Percentiles rank a stretch among this genome's conserved stretches.
These are phyloP conservation scores for Mycosarcoma maydis DNA, from an alignment of 1,284 basidiomycete species.

Conservation along the genomic window DNA sequence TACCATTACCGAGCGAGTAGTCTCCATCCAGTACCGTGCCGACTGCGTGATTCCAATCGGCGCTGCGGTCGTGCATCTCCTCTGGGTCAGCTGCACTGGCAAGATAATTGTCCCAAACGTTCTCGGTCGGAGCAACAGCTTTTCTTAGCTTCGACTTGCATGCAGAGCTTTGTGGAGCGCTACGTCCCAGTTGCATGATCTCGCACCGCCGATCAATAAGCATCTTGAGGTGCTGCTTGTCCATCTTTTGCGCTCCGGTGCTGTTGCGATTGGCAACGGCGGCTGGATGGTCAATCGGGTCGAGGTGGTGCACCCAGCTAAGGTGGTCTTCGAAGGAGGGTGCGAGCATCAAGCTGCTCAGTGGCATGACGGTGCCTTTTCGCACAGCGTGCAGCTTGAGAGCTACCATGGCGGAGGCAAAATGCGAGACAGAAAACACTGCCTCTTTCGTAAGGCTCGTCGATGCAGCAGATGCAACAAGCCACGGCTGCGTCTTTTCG, in stretches of 20 bases:
- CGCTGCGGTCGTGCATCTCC: conserved; percentile 22
- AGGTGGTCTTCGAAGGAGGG: conserved; percentile 26
- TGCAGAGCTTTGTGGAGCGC: conserved; percentile 13
- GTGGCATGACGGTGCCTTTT: conserved; percentile 35
- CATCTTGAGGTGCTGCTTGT: conserved; percentile 34
- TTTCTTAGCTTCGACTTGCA: neutral
- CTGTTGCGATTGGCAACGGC: conserved; percentile 25
- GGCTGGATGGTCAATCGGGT: conserved; percentile 31
- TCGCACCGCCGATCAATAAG: conserved; percentile 35
- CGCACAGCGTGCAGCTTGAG: conserved; percentile 35
- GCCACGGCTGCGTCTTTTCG: conserved; percentile 9
- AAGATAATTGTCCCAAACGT: conserved; percentile 21
- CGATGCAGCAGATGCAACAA: conserved; percentile 9
- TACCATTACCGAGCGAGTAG: conserved; percentile 51
- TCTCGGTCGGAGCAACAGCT: neutral
- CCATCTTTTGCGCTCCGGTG: conserved; percentile 6
- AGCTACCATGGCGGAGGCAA: conserved; percentile 38
- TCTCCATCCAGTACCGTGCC: conserved; percentile 56
- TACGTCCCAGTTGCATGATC: conserved; percentile 39
- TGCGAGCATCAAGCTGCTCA: conserved; percentile 33
- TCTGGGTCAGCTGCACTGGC: conserved; percentile 20
- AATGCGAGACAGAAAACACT: conserved; percentile 4
- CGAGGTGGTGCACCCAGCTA: conserved; percentile 37
- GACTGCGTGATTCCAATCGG: conserved; percentile 38
- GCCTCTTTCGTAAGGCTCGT: neutral